phyloP scores from a whole-genome alignment of 2,329 filamentous ascomycete species.

The Fusarium phyllophilum region DNA sequence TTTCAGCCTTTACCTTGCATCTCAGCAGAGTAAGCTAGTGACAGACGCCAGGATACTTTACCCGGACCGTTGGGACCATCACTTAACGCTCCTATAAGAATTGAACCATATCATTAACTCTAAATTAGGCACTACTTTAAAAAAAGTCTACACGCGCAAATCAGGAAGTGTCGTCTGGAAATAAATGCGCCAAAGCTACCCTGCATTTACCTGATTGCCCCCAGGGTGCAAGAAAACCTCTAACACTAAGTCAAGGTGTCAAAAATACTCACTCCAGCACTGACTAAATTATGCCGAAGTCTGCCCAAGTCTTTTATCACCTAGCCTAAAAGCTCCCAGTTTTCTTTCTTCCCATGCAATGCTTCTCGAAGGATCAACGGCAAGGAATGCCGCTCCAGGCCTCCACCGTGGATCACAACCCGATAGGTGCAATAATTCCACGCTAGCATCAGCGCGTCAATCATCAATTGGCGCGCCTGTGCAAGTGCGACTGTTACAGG shows the following conservation, averaged over 20 bases:
- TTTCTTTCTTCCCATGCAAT: too few relatives aligned
- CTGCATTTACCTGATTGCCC: neutral
- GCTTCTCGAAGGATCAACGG: conserved; percentile 26
- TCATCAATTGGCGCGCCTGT: conserved; percentile 21
- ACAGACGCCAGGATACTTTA: neutral
- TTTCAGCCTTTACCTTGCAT: neutral
- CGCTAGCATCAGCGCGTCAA: neutral
- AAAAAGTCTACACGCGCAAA: neutral
- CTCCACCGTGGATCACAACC: neutral
- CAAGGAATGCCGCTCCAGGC: conserved; percentile 14
- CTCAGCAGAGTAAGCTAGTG: neutral
- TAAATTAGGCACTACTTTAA: neutral
- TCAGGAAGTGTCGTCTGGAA: neutral
- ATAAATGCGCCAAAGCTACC: neutral
- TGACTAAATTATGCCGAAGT: accelerated
- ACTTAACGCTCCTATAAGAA: neutral
- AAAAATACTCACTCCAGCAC: accelerated
- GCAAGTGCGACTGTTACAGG: neutral
- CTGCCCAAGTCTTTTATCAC: neutral
- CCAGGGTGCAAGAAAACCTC: neutral
- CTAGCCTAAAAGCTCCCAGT: accelerated
- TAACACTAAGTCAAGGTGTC: accelerated
- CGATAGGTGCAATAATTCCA: conserved; percentile 24
- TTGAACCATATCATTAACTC: neutral
- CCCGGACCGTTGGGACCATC: neutral